phyloP scores from a whole-genome alignment of 2,329 filamentous ascomycete genomes.

The Phialocephala subalpina region DNA sequence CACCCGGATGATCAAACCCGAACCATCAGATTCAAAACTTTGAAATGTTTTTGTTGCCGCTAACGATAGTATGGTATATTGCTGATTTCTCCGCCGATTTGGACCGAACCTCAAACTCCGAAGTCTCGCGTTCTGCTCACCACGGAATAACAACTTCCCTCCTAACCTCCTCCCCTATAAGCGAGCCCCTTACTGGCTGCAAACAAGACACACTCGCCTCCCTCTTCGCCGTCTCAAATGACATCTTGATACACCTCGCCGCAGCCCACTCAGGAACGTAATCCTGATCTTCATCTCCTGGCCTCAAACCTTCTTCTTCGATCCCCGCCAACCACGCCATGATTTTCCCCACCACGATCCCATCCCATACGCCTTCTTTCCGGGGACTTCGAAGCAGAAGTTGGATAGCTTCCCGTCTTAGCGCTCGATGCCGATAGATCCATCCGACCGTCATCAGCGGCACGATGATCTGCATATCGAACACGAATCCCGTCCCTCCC shows the following conservation, averaged over 20 bases:
- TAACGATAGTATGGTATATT: background rate
- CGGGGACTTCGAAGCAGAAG: constrained; percentile 31
- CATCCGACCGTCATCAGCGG: constrained; percentile 37
- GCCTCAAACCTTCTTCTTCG: constrained; percentile 30
- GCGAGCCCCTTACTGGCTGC: constrained; percentile 28
- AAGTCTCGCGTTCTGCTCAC: constrained; percentile 11
- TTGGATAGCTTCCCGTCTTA: constrained; percentile 33
- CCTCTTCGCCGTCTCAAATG: constrained; percentile 28
- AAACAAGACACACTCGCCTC: constrained; percentile 32
- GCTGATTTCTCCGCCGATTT: background rate
- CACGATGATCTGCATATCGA: constrained; percentile 37
- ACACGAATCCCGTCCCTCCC: constrained; percentile 19
- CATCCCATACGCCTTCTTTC: constrained; percentile 35
- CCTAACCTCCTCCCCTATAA: constrained; percentile 24
- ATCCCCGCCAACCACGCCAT: constrained; percentile 33
- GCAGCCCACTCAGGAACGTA: constrained; percentile 32
- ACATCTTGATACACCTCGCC: constrained; percentile 32
- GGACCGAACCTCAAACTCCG: background rate
- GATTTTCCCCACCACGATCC: constrained; percentile 34
- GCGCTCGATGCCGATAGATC: constrained; percentile 32
- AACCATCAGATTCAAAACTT: background rate
- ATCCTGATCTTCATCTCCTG: constrained; percentile 24
- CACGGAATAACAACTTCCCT: constrained; percentile 33
- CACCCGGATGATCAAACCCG: background rate
- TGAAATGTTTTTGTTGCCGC: background rate